Evolutionary conservation across 2,329 filamentous ascomycete genomes (phyloP), one percentile per base, ranked within the genome.

Genomic region (Fusarium secorum): DNA sequence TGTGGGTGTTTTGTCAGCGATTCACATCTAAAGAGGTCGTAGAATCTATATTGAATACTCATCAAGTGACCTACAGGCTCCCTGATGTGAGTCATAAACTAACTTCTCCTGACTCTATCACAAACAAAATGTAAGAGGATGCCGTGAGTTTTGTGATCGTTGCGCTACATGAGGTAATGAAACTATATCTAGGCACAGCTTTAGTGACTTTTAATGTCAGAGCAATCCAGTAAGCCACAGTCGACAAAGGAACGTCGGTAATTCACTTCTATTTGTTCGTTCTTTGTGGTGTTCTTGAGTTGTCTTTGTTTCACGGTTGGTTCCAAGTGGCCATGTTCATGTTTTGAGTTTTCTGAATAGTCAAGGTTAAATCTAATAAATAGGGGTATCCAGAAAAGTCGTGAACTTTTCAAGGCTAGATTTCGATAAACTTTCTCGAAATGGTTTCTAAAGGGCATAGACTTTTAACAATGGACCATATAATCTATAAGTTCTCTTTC

Each of bases 241-340:
- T 13, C 1, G 30, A 5, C 20, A n/a, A 55, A 33, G 7, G 30
- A 4, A 5, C 18, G 15, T 42, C 26, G 11, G n/a, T 30, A 7
- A 11, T 11, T 24, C 13, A 10, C n/a, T 3, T n/a, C 15, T 1
- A 6, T 24, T 33, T 1, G 17, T 9, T 13, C 11, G n/a, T 33
- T 24, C 28, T 45, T 32, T 32, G 38, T 33, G 36, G 17, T 44
- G 28, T 20, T 45, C 13, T 15, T 2, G 11, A 14, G 1, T 20
- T 39, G 18, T 18, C 5, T 30, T 54, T 39, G 13, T 54, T 26
- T 26, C 18, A 39, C 14, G 7, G 18, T 24, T 7, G 28, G 7
- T 14, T 55, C 9, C 9, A 20, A 58, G 33, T 58, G 28, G 28
- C 52, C 4, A 11, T 55, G 22, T n/a, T 32, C n/a, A 44, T 18